These are phyloP conservation scores for Tolypocladium nubicola DNA, from an alignment of 2,329 filamentous ascomycete species.

Conservation along the genomic window DNA sequence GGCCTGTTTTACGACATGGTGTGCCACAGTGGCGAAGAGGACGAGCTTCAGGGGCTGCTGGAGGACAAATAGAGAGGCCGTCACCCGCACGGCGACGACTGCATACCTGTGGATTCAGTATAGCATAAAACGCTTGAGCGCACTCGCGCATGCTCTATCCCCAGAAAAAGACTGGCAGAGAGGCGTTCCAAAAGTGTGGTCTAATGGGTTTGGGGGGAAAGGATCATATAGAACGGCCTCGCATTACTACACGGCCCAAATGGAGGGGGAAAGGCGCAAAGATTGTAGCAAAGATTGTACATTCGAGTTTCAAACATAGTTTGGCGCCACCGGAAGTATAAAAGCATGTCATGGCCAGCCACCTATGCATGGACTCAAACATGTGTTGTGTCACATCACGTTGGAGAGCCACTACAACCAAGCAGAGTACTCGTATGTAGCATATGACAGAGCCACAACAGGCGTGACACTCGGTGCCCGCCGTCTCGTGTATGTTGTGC, in stretches of 20 bases:
- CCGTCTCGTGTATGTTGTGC: neutral
- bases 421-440: neutral
- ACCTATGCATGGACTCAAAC: neutral
- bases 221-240: neutral
- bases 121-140: neutral
- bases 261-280: neutral
- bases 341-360: neutral
- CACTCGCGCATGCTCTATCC: neutral
- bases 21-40: slow-evolving; percentile 41
- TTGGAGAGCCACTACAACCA: neutral
- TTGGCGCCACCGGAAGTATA: neutral
- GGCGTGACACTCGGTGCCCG: neutral
- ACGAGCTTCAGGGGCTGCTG: slow-evolving; percentile 29
- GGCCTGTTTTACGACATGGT: slow-evolving; percentile 45
- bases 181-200: neutral
- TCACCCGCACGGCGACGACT: neutral
- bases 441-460: neutral
- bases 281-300: neutral
- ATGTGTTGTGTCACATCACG: neutral
- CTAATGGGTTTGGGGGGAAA: neutral
- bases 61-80: slow-evolving; percentile 3
- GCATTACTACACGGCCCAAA: neutral
- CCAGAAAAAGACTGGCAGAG: neutral
- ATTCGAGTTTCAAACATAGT: neutral
- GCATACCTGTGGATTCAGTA: neutral